Conservation (phyloP, 2,329 filamentous ascomycete species). For the Phaeosphaeria sp. region DNA sequence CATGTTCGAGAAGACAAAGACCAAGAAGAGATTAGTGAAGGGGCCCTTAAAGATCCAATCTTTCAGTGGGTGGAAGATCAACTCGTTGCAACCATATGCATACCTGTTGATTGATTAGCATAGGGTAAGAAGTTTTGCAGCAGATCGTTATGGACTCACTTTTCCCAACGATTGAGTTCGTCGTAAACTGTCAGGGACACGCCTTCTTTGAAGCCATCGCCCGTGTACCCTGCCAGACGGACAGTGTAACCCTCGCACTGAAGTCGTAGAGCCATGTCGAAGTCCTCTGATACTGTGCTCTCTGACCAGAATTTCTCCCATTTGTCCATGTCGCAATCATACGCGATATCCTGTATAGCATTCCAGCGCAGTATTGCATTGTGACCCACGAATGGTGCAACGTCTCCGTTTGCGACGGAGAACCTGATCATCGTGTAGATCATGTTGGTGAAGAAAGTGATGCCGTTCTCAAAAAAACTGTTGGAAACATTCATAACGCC, state of each 20-base stretch:
- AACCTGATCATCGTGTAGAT: conserved; percentile 77
- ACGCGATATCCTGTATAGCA: conserved; percentile 63
- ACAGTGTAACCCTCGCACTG: conserved; percentile 73
- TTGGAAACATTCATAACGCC: conserved; percentile 74
- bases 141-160: conserved; percentile 41
- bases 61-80: conserved; percentile 71
- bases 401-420: conserved; percentile 73
- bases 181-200: conserved; percentile 77
- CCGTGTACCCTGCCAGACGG: conserved; percentile 72
- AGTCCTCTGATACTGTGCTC: conserved; percentile 77
- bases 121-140: background rate
- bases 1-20: conserved; percentile 67
- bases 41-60: conserved; percentile 68
- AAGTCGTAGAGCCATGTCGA: conserved; percentile 75
- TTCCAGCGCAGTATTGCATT: conserved; percentile 77
- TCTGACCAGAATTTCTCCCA: conserved; percentile 76
- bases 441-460: conserved; percentile 80
- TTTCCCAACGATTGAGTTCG: conserved; percentile 74
- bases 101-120: conserved; percentile 43
- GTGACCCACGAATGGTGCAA: conserved; percentile 78
- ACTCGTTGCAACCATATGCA: conserved; percentile 73
- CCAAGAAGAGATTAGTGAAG: conserved; percentile 69
- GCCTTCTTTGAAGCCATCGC: conserved; percentile 74
- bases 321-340: conserved; percentile 52
- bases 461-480: conserved; percentile 76